A percentile compares a stretch with the other conserved stretches of the same genome.
Evolutionary conservation across 176 grass and related monocot genomes (phyloP).

Genomic region (Triticum aestivum): DNA sequence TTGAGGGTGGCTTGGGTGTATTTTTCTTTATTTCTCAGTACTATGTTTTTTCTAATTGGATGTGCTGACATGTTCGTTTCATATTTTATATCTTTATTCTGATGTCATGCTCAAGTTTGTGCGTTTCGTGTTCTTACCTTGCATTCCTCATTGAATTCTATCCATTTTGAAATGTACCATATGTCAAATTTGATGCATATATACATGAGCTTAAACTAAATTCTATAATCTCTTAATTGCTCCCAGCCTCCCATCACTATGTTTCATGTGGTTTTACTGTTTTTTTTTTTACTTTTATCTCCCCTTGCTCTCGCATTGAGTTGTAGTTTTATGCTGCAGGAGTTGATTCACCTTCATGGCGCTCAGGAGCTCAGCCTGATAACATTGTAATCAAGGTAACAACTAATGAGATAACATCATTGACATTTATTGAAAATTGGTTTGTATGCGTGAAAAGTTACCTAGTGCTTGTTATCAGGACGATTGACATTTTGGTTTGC

Average conservation of each 20-base stretch:
- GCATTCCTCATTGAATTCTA: not conserved
- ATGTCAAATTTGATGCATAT: not conserved
- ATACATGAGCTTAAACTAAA: not conserved
- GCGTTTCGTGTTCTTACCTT: not conserved
- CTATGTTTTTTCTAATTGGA: not conserved
- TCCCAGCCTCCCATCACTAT: not conserved
- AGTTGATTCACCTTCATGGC: constrained; percentile 93
- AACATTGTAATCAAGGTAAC: constrained; percentile 94
- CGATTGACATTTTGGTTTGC: not conserved
- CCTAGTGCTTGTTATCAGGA: not conserved
- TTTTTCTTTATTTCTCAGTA: not conserved
- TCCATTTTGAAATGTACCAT: not conserved
- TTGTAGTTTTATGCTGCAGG: constrained; percentile 57
- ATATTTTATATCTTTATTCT: not conserved
- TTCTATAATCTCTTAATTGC: not conserved
- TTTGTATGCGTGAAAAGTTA: constrained; percentile 9
- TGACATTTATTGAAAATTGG: not conserved
- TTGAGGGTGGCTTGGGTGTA: not conserved
- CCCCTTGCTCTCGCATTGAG: constrained; percentile 25
- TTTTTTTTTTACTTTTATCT: constrained; percentile 1
- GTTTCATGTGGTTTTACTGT: not conserved
- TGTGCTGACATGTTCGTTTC: not conserved
- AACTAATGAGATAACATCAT: constrained; percentile 18
- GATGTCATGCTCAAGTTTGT: not conserved
- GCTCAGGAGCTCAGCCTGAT: constrained; percentile 52